Percentiles rank a stretch among this genome's conserved stretches.
phyloP scores from a whole-genome alignment of 2,329 filamentous ascomycete genomes.

The Cercospora nicotianae region DNA sequence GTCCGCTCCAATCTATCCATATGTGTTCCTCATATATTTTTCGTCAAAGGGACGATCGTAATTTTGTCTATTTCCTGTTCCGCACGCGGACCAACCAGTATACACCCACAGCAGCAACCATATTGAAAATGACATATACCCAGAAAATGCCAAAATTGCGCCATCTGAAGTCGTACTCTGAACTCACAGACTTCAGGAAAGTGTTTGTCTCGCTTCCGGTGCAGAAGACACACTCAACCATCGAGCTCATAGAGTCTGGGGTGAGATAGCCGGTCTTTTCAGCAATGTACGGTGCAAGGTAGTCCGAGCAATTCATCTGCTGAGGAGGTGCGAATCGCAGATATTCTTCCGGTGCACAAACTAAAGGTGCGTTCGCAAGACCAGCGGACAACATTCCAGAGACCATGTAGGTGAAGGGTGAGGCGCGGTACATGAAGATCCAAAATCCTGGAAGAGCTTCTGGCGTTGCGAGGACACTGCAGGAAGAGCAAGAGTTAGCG shows the following conservation, averaged over 20 bases:
- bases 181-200: constrained; percentile 47
- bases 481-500: neutral
- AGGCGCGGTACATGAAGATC: constrained; percentile 73
- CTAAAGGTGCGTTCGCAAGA: constrained; percentile 50
- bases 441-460: constrained; percentile 66
- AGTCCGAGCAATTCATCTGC: constrained; percentile 46
- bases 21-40: no score
- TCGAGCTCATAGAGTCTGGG: constrained; percentile 41
- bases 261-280: constrained; percentile 44
- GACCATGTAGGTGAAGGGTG: constrained; percentile 65
- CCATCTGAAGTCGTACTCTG: constrained; percentile 57
- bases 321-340: constrained; percentile 44
- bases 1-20: no score
- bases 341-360: constrained; percentile 48
- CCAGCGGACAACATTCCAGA: constrained; percentile 42
- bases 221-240: constrained; percentile 52
- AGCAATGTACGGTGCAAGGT: constrained; percentile 46
- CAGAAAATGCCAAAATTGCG: constrained; percentile 70
- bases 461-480: constrained; percentile 61
- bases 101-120: constrained; percentile 56
- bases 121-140: constrained; percentile 66
- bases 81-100: constrained; percentile 65
- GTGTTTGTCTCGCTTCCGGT: constrained; percentile 47
- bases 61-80: constrained; percentile 7
- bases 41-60: no score